These are phyloP conservation scores for Wolfiporia cocos DNA, from an alignment of 1,284 basidiomycete species.

Conservation along the genomic window DNA sequence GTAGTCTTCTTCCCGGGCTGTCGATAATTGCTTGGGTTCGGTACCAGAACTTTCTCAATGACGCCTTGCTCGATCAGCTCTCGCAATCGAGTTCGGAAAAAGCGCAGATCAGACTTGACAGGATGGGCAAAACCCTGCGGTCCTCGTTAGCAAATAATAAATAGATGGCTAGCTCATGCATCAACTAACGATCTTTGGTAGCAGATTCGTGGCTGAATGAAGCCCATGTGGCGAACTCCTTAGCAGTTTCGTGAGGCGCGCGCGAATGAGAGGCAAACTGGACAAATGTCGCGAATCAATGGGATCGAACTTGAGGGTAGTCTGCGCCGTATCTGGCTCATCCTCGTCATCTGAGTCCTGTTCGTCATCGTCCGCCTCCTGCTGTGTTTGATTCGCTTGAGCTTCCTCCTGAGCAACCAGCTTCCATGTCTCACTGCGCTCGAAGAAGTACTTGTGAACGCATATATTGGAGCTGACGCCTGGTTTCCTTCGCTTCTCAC, in stretches of 20 bases:
- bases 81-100: conserved; percentile 66
- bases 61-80: conserved; percentile 65
- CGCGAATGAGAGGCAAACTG: conserved; percentile 61
- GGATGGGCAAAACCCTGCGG: conserved; percentile 66
- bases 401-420: conserved; percentile 63
- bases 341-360: conserved; percentile 28
- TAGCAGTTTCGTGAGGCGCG: conserved; percentile 61
- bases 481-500: conserved; percentile 68
- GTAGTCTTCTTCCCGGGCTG: conserved; percentile 40
- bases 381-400: conserved; percentile 24
- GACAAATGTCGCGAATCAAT: conserved; percentile 73
- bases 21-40: conserved; percentile 42
- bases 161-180: not conserved
- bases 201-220: conserved; percentile 63
- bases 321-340: conserved; percentile 27
- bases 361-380: conserved; percentile 24
- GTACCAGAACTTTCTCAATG: conserved; percentile 67
- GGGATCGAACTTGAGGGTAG: conserved; percentile 50
- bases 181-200: conserved; percentile 61
- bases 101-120: conserved; percentile 66
- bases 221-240: conserved; percentile 61
- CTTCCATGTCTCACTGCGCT: conserved; percentile 64
- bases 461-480: conserved; percentile 73
- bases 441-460: conserved; percentile 75
- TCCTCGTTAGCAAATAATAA: conserved; percentile 1